phyloP scores from a whole-genome alignment of 495 filamentous ascomycete species.

The Podospora sp. region DNA sequence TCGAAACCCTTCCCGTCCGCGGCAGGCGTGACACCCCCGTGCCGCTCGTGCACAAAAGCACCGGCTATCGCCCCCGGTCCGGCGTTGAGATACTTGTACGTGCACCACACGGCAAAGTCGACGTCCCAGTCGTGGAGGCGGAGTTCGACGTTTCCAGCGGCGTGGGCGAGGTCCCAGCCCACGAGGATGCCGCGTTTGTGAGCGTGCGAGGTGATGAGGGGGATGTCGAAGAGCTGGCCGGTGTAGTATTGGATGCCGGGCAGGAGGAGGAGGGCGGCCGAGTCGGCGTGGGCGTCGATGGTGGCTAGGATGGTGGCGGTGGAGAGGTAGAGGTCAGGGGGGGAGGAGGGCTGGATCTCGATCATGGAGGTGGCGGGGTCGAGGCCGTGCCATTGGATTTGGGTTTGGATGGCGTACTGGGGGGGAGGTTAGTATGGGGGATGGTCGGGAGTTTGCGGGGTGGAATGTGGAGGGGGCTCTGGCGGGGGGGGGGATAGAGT shows the following conservation, averaged over 20 bases:
- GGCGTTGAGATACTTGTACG: conserved; percentile 92
- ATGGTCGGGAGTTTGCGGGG: background rate
- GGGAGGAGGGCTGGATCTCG: conserved; percentile 58
- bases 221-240: conserved; percentile 85
- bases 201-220: conserved; percentile 75
- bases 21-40: conserved; percentile 31
- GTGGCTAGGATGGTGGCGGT: conserved; percentile 71
- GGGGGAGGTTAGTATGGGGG: conserved; percentile 8
- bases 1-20: conserved; percentile 42
- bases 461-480: too few relatives aligned
- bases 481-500: too few relatives aligned
- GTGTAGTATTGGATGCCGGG: conserved; percentile 94
- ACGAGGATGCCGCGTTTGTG: conserved; percentile 73
- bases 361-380: conserved; percentile 69
- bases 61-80: conserved; percentile 85
- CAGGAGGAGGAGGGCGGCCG: conserved; percentile 77
- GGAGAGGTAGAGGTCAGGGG: conserved; percentile 55
- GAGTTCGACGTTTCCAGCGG: conserved; percentile 82
- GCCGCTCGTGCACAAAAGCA: conserved; percentile 78
- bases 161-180: conserved; percentile 94
- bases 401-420: conserved; percentile 87
- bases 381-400: conserved; percentile 73
- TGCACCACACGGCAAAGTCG: conserved; percentile 95
- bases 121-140: conserved; percentile 88
- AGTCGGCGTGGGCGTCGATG: conserved; percentile 77